Base-by-base conservation (phyloP, 768 basidiomycete genomes). In the Porphyrellus cyaneotinctus region DNA sequence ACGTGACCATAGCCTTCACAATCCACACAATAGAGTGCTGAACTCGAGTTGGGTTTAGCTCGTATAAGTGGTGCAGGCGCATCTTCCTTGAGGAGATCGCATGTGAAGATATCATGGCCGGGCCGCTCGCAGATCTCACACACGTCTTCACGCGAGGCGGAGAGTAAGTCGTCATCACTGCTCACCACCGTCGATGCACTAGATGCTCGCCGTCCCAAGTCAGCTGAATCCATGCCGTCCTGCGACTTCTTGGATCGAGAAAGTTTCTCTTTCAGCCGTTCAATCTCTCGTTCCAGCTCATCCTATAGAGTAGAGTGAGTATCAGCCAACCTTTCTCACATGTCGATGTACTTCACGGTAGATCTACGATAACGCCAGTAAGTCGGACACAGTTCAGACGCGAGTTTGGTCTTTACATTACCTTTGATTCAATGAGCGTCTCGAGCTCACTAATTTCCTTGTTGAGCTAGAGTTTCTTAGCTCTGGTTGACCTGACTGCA, bases 381-480 rank as follows among this genome's bases (percentile, higher is more conserved):
- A 24, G 43, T 68, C 17, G 58, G 52, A 47, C 35, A 24, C 28
- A n/a, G 11, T 14, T 23, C 22, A 17, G 33, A 12, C 30, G 20
- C 30, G 30, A 20, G 26, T 23, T 5, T 47, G 4, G 4, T 45
- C 24, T 23, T 39, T 14, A 15, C 50, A 70, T 51, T 54, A 91
- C 91, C 82, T 97, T 97, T 49, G 90, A 81, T 67, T 99, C 95
- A n/a, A 97, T 85, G 37, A 99, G 76, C 35, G 86, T 80, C 69
- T 98, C 95, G 18, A 97, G 78, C 66, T 97, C 94, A 49, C 85
- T 83, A 46, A 98, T 88, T 72, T 97, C 93, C 62, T 92, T 89
- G 70, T 91, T 87, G 54, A 94, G 79, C 91, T 95, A 58, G 37
- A 56, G 22, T 45, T 46, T 32, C 17, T 56, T 39, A 38, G 46